These are phyloP conservation scores for Allium fistulosum DNA, from an alignment of 106 monocot species.

Conservation along the genomic window DNA sequence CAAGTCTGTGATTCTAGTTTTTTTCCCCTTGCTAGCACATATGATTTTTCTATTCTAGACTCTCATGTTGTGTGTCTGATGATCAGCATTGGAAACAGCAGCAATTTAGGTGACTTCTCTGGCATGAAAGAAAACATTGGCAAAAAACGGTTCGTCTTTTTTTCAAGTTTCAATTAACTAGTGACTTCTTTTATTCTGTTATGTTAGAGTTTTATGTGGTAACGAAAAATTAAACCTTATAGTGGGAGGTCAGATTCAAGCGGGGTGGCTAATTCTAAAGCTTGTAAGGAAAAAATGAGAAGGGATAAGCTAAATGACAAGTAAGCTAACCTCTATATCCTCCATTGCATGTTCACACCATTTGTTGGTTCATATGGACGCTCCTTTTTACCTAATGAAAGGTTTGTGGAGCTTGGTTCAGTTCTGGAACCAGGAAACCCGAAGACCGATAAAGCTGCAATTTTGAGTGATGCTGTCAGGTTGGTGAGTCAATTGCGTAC, in stretches of 20 bases:
- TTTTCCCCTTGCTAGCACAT: no score
- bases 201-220: not conserved
- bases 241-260: conserved; percentile 50
- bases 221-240: conserved; percentile 27
- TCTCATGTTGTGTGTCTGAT: conserved; percentile 14
- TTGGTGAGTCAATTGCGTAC: conserved; percentile 55
- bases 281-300: conserved; percentile 76
- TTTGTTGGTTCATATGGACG: conserved; percentile 60
- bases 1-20: no score
- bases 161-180: not conserved
- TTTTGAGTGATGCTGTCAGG: conserved; percentile 50
- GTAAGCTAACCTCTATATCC: conserved; percentile 21
- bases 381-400: not conserved
- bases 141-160: not conserved
- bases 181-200: not conserved
- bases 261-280: conserved; percentile 40
- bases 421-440: conserved; percentile 52
- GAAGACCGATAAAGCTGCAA: conserved; percentile 59
- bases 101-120: not conserved
- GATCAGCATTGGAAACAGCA: conserved; percentile 1
- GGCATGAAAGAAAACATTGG: not conserved
- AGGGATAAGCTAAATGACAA: conserved; percentile 72
- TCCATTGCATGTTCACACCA: conserved; percentile 5
- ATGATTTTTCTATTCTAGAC: conserved; percentile 19
- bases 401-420: conserved; percentile 61